Conservation (phyloP, 306 rosid genomes). For the Fragaria iinumae region DNA sequence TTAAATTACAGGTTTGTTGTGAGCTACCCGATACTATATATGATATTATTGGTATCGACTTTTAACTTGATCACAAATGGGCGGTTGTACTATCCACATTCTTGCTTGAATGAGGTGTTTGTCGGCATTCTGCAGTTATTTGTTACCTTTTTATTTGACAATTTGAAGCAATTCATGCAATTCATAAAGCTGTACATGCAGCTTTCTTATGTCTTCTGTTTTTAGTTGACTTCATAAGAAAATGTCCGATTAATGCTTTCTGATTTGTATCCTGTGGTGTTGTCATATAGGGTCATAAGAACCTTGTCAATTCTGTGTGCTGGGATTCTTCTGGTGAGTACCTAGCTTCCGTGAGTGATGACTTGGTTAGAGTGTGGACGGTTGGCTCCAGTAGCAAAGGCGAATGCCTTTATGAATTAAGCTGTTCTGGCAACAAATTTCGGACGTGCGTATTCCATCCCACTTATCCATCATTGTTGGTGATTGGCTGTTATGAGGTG, state of each 20-base stretch:
- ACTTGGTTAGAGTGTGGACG: conserved; percentile 58
- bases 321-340: conserved; percentile 70
- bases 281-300: conserved; percentile 64
- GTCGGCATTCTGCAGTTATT: not conserved
- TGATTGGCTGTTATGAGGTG: conserved; percentile 65
- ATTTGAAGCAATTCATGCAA: not conserved
- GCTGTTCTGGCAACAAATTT: conserved; percentile 43
- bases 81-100: not conserved
- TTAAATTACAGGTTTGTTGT: conserved; percentile 52
- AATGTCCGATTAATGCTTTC: not conserved
- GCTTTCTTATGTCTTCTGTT: not conserved
- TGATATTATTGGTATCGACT: not conserved
- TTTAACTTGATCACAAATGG: not conserved
- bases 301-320: conserved; percentile 50
- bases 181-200: not conserved
- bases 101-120: not conserved
- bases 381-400: conserved; percentile 48
- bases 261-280: conserved; percentile 5
- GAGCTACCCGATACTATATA: not conserved
- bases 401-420: conserved; percentile 50
- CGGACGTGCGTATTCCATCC: conserved; percentile 71
- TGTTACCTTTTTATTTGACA: not conserved
- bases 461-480: conserved; percentile 38
- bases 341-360: conserved; percentile 74
- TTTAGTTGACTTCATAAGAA: not conserved